Evolutionary conservation across 2,329 filamentous ascomycete species (phyloP).

Genomic region (Cryphonectria parasitica): DNA sequence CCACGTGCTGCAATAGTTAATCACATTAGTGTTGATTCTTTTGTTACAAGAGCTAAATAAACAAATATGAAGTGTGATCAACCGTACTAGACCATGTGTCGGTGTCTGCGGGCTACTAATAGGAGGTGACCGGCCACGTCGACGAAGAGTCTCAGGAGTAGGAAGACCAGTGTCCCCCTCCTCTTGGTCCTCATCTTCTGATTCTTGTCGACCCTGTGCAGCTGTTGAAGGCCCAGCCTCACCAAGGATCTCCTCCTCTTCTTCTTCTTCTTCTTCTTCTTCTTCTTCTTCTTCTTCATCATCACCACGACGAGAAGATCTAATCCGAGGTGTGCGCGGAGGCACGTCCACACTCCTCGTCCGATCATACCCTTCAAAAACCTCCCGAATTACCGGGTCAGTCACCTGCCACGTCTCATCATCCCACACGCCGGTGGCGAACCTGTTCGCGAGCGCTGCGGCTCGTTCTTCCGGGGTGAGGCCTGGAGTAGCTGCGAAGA

Average conservation of each 20-base stretch:
- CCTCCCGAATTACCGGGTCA: conserved; percentile 20
- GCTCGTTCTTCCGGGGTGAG: not conserved
- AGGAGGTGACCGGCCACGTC: not conserved
- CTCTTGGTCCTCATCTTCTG: not conserved
- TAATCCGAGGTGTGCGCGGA: not conserved
- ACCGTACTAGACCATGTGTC: not conserved
- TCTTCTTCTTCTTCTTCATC: too few species aligned
- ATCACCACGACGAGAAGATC: not conserved
- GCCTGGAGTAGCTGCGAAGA: not conserved
- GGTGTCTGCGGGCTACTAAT: not conserved
- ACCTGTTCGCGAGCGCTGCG: conserved; percentile 10
- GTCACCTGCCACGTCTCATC: not conserved
- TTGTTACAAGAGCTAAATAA: not conserved
- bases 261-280: too few species aligned
- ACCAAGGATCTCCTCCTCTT: not conserved
- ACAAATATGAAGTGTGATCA: not conserved
- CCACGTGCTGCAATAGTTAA: not conserved
- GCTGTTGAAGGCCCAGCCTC: not conserved
- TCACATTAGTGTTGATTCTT: not conserved
- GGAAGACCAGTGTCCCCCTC: not conserved
- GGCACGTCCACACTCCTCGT: not conserved
- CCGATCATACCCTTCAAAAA: conserved; percentile 26
- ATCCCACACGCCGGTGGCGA: not conserved
- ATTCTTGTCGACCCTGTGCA: not conserved
- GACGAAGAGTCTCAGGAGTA: not conserved